A percentile compares a stretch with the other conserved stretches of the same genome.
phyloP scores from a whole-genome alignment of 352 stramenopile species.

The Phytophthora boehmeriae region DNA sequence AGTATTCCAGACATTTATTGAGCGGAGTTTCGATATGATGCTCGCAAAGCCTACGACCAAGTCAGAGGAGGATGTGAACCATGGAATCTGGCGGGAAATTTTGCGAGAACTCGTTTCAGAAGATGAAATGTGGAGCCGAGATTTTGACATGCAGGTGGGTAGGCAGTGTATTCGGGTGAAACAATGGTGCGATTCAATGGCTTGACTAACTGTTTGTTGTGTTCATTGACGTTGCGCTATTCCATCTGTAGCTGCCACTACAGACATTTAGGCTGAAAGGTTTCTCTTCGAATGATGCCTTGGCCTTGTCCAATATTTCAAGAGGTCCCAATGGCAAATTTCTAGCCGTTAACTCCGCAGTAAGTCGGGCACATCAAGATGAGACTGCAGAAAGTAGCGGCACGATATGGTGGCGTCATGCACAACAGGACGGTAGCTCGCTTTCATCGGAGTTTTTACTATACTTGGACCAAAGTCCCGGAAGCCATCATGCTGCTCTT shows the following conservation, averaged over 20 bases:
- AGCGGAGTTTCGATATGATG: slow-evolving; percentile 68
- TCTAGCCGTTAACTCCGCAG: slow-evolving; percentile 21
- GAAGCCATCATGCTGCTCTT: slow-evolving; percentile 32
- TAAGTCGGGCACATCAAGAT: slow-evolving; percentile 1
- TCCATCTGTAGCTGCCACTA: slow-evolving; percentile 43
- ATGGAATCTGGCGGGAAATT: slow-evolving; percentile 60
- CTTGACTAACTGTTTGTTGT: slow-evolving; percentile 3
- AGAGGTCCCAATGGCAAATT: slow-evolving; percentile 35
- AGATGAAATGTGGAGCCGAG: slow-evolving; percentile 38
- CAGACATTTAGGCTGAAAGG: slow-evolving; percentile 59
- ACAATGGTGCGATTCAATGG: not conserved
- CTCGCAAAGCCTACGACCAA: slow-evolving; percentile 47
- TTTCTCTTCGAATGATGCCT: slow-evolving; percentile 44
- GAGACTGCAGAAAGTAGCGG: slow-evolving; percentile 28
- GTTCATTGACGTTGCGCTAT: not conserved
- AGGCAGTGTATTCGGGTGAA: not conserved
- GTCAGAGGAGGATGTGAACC: slow-evolving; percentile 69
- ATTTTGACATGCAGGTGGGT: slow-evolving; percentile 56
- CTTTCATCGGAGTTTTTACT: slow-evolving; percentile 54
- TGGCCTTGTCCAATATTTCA: slow-evolving; percentile 32
- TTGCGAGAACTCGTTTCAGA: slow-evolving; percentile 58
- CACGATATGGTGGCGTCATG: slow-evolving; percentile 56
- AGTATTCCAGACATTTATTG: slow-evolving; percentile 77
- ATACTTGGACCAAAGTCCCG: slow-evolving; percentile 31
- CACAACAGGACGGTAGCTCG: slow-evolving; percentile 38